These are phyloP conservation scores for Terfezia claveryi DNA, from an alignment of 495 filamentous ascomycete species.

Conservation along the genomic window DNA sequence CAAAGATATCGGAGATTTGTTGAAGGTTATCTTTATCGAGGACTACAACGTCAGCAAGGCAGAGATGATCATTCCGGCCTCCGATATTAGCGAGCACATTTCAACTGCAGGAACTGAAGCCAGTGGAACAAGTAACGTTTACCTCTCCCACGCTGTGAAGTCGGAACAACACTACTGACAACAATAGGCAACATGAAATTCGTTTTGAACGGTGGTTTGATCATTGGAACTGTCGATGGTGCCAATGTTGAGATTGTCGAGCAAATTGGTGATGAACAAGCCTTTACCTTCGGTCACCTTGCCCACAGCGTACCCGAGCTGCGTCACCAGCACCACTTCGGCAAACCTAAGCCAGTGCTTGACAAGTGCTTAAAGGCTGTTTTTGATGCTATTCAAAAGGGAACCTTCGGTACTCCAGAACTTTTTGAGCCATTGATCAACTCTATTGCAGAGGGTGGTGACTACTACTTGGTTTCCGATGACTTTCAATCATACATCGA, in stretches of 20 bases:
- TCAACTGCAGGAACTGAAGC: constrained; percentile 89
- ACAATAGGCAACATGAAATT: constrained; percentile 76
- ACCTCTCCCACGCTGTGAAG: neutral
- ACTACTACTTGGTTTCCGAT: constrained; percentile 93
- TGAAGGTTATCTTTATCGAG: constrained; percentile 92
- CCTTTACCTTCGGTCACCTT: constrained; percentile 93
- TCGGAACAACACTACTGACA: constrained; percentile 11
- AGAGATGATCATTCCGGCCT: constrained; percentile 84
- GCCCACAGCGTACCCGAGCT: constrained; percentile 95
- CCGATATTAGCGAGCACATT: constrained; percentile 94
- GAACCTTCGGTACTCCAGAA: constrained; percentile 52
- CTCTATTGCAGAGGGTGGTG: constrained; percentile 73
- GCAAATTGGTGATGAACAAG: constrained; percentile 85
- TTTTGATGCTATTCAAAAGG: constrained; percentile 56
- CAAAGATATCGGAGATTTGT: constrained; percentile 67
- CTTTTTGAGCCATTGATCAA: constrained; percentile 62
- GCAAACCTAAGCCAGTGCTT: constrained; percentile 36
- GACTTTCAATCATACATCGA: constrained; percentile 87
- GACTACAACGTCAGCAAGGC: constrained; percentile 99
- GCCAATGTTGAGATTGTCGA: constrained; percentile 98
- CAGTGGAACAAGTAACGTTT: constrained; percentile 19
- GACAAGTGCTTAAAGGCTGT: constrained; percentile 56
- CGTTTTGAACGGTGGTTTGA: constrained; percentile 84
- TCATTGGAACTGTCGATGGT: constrained; percentile 94
- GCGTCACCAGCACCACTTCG: constrained; percentile 74